Evolutionary conservation across 2,329 filamentous ascomycete species (phyloP), one percentile per base, ranked within the genome.

Genomic region (Aulographum hederae): DNA sequence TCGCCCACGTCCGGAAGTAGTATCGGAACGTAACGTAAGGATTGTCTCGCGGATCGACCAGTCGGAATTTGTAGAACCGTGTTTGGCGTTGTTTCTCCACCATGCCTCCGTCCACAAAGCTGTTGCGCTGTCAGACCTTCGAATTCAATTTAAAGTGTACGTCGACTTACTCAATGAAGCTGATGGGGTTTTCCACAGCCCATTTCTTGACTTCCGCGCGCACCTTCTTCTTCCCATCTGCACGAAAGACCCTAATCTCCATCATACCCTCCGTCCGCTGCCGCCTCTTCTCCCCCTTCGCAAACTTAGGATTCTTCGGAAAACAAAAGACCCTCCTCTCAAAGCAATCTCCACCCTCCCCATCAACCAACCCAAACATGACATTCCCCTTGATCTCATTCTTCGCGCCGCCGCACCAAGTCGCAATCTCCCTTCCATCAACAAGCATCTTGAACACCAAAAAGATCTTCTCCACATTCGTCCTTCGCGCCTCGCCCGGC

Each of bases 391-490:
- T 45, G 49, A 51, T 63, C 3, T 41, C 41, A 10, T 63, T 48
- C 12, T 54, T 46, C 30, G 50, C 51, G 2, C 56, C 57, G 2
- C 49, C 50, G 3, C 53, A 52, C 60, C 60, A 65, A 36, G 46
- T 60, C 6, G 58, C 43, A 11, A 60, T 38, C 18, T 48, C 46
- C 17, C 41, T 40, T 12, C 47, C 50, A 21, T 56, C 47, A 37
- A 60, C 43, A 38, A 53, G 53, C 18, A 63, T 43, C 40, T 63
- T 63, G 51, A 63, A 63, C 36, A 60, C 51, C 35, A 54, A 60
- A 37, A 46, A 44, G n/a, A n/a, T n/a, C n/a, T n/a, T n/a, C n/a
- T n/a, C n/a, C n/a, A n/a, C n/a, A n/a, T n/a, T n/a, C n/a, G n/a
- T n/a, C n/a, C n/a, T n/a, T n/a, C n/a, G n/a, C n/a, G n/a, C n/a